Percentiles rank a stretch among this genome's conserved stretches.
Evolutionary conservation across 257 asterid genomes (phyloP).

Genomic region (Jasminum sambac): DNA sequence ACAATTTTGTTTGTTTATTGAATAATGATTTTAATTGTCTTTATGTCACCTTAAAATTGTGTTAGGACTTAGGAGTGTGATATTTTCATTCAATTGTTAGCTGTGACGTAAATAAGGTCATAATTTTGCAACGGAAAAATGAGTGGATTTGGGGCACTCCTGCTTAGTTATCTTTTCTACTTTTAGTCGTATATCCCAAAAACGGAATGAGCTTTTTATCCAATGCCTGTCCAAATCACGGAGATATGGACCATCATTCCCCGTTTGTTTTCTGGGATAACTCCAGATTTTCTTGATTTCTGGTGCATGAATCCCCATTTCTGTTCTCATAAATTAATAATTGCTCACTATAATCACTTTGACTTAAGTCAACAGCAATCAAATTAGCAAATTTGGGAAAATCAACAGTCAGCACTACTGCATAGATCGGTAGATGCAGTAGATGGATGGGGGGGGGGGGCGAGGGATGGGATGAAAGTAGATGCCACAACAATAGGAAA

Average conservation of each 20-base stretch:
- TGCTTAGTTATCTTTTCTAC: background rate
- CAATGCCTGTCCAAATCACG: slow-evolving; percentile 25
- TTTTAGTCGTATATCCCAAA: slow-evolving; percentile 12
- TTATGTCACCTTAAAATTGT: too few relatives aligned
- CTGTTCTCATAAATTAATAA: background rate
- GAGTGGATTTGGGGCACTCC: background rate
- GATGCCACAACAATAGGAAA: too few relatives aligned
- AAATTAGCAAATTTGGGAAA: background rate
- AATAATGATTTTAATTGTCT: too few relatives aligned
- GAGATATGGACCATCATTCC: slow-evolving; percentile 17
- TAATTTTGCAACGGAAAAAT: background rate
- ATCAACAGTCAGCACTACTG: too few relatives aligned
- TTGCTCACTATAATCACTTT: background rate
- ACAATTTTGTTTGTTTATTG: too few relatives aligned
- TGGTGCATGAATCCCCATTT: too few relatives aligned
- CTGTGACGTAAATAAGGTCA: background rate
- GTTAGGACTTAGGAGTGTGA: background rate
- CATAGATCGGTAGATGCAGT: too few relatives aligned
- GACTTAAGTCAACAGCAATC: background rate
- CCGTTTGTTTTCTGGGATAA: slow-evolving; percentile 20
- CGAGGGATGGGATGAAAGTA: too few relatives aligned
- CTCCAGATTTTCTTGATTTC: slow-evolving; percentile 7
- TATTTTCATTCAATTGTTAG: background rate
- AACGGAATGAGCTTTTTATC: slow-evolving; percentile 11
- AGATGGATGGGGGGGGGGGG: too few relatives aligned